Evolutionary conservation across 192 early-diverging fungal genomes (phyloP).

Genomic region (Coemansia sp.): DNA sequence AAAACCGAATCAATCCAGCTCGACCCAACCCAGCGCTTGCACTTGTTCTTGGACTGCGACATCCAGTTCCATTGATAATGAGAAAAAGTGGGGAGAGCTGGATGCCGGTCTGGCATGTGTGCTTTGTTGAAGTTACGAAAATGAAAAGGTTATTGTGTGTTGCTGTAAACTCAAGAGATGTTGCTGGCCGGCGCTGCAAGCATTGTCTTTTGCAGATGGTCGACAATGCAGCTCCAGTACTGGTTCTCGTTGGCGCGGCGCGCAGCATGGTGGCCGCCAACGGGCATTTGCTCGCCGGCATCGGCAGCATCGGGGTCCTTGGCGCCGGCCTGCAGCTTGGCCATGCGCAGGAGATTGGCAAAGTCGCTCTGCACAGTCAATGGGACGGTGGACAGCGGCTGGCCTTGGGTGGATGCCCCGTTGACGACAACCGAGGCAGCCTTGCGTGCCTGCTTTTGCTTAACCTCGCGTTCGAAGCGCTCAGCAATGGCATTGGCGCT

Average conservation of each 20-base stretch:
- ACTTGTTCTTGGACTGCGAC: neutral
- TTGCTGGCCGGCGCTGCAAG: neutral
- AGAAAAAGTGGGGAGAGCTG: neutral
- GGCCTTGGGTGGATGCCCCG: neutral
- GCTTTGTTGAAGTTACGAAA: neutral
- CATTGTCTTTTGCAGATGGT: constrained; percentile 42
- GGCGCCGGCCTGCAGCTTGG: constrained; percentile 13
- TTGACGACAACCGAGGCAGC: neutral
- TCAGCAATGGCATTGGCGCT: constrained; percentile 70
- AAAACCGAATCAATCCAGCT: neutral
- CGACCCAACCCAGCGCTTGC: neutral
- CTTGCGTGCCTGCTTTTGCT: constrained; percentile 15
- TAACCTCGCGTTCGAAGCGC: constrained; percentile 65
- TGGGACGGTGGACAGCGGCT: constrained; percentile 5
- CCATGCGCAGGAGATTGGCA: constrained; percentile 54
- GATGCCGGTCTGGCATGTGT: too few relatives aligned
- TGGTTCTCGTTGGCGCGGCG: constrained; percentile 51
- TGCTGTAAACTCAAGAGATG: neutral
- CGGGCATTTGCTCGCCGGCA: constrained; percentile 15
- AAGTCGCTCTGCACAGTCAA: constrained; percentile 52
- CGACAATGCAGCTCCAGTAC: constrained; percentile 55
- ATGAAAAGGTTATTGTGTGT: neutral
- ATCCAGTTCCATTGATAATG: neutral
- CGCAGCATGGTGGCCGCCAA: constrained; percentile 23
- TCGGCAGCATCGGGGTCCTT: neutral